Conservation (phyloP, 2,329 filamentous ascomycete species). For the Chaetomiaceae sp. region DNA sequence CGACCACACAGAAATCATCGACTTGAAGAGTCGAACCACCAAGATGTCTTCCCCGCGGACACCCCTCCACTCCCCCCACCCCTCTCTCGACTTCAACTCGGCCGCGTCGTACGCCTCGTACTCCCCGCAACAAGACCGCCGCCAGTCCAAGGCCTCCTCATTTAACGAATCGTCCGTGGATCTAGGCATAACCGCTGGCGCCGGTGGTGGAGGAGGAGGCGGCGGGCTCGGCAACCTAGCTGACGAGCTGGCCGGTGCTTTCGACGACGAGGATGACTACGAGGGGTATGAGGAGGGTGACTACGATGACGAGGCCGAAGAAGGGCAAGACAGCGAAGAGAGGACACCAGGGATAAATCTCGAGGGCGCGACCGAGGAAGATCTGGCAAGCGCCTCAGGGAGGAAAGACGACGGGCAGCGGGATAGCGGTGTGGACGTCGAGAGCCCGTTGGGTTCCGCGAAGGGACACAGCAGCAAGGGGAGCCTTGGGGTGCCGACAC, state of each 20-base stretch:
- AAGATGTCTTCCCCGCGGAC: constrained; percentile 50
- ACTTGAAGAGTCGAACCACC: background rate
- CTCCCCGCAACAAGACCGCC: constrained; percentile 42
- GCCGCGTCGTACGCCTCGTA: constrained; percentile 39
- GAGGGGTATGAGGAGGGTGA: constrained; percentile 42
- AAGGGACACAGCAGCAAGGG: constrained; percentile 20
- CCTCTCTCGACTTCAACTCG: constrained; percentile 49
- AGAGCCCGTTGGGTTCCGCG: constrained; percentile 25
- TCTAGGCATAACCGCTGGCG: constrained; percentile 32
- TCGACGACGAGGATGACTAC: constrained; percentile 53
- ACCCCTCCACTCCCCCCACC: constrained; percentile 55
- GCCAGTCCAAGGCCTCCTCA: constrained; percentile 47
- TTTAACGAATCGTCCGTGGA: constrained; percentile 49
- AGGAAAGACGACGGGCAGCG: constrained; percentile 30
- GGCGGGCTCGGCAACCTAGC: constrained; percentile 69
- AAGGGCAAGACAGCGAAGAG: constrained; percentile 1
- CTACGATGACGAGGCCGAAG: constrained; percentile 14
- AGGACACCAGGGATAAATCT: constrained; percentile 37
- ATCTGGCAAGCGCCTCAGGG: constrained; percentile 11
- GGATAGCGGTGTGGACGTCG: constrained; percentile 43
- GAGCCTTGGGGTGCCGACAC: constrained; percentile 44
- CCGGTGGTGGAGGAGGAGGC: constrained; percentile 35
- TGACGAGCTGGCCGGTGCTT: constrained; percentile 73
- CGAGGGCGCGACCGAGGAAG: constrained; percentile 28
- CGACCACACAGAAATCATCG: background rate